These are phyloP conservation scores for Fusarium luffae DNA, from an alignment of 2,329 filamentous ascomycete genomes.

Conservation along the genomic window DNA sequence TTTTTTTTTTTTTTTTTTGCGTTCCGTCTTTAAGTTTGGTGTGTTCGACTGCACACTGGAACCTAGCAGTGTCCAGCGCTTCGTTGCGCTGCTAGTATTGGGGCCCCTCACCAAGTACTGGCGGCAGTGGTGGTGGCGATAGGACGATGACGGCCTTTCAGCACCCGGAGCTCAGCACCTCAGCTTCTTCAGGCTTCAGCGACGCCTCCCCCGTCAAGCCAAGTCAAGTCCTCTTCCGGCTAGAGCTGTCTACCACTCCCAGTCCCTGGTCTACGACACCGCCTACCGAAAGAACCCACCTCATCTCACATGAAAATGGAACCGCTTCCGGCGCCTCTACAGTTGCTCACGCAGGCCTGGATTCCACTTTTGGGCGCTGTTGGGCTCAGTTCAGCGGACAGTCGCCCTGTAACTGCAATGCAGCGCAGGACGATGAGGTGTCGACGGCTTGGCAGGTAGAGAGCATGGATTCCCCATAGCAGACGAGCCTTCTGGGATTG, in stretches of 20 bases:
- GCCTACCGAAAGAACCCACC: constrained; percentile 38
- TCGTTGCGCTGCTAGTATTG: constrained; percentile 14
- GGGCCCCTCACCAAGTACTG: constrained; percentile 23
- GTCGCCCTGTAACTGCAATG: constrained; percentile 26
- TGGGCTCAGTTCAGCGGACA: constrained; percentile 29
- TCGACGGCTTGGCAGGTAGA: constrained; percentile 13
- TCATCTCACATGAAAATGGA: constrained; percentile 34
- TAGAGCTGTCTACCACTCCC: constrained; percentile 32
- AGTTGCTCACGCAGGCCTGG: constrained; percentile 19
- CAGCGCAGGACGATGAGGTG: constrained; percentile 21
- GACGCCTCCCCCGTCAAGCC: constrained; percentile 7
- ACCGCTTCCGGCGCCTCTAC: constrained; percentile 28
- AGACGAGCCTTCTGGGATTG: constrained; percentile 17
- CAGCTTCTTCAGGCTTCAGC: constrained; percentile 20
- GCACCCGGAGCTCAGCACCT: constrained; percentile 27
- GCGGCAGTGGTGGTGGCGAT: constrained; percentile 25
- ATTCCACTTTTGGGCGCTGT: constrained; percentile 35
- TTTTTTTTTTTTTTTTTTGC: too few relatives aligned
- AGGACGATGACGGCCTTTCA: constrained; percentile 37
- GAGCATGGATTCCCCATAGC: constrained; percentile 26
- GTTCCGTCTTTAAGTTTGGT: neutral
- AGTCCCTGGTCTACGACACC: constrained; percentile 37
- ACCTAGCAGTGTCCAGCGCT: neutral
- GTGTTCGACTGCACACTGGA: neutral
- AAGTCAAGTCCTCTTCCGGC: constrained; percentile 43